Conservation (phyloP, 2,329 filamentous ascomycete genomes). For the Fusarium newnesense region DNA sequence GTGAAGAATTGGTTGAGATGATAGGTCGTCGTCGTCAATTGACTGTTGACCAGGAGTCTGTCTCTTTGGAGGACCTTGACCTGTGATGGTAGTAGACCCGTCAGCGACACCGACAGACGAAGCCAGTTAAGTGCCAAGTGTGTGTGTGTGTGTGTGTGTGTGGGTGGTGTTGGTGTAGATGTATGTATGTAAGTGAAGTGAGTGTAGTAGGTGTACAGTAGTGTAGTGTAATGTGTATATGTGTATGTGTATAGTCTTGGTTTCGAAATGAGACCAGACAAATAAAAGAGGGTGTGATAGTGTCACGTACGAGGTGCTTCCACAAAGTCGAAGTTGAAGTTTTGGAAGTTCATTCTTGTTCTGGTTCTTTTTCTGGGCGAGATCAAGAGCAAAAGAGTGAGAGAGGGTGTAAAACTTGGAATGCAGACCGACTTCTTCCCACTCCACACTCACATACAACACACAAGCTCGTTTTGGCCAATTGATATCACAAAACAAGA, state of each 20-base stretch:
- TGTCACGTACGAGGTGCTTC: slow-evolving; percentile 52
- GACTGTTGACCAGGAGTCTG: slow-evolving; percentile 33
- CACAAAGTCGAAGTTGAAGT: slow-evolving; percentile 50
- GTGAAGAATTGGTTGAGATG: slow-evolving; percentile 39
- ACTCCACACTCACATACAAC: slow-evolving; percentile 47
- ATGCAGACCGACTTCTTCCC: slow-evolving; percentile 40
- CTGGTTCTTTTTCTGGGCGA: slow-evolving; percentile 33
- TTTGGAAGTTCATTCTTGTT: slow-evolving; percentile 52
- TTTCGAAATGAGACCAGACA: background rate
- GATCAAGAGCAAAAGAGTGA: background rate
- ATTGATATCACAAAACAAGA: slow-evolving; percentile 48
- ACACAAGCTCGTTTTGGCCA: slow-evolving; percentile 44
- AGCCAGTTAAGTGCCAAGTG: slow-evolving; percentile 9
- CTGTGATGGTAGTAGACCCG: slow-evolving; percentile 28
- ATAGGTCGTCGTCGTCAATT: slow-evolving; percentile 39
- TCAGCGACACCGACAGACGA: slow-evolving; percentile 34
- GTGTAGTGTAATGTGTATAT: background rate
- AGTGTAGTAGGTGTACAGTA: slow-evolving; percentile 8
- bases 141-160: background rate
- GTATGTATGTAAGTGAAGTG: background rate
- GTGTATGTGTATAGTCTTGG: background rate
- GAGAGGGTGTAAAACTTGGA: slow-evolving; percentile 27
- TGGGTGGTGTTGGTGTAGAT: background rate
- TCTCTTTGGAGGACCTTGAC: slow-evolving; percentile 40
- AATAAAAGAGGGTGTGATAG: slow-evolving; percentile 13